Percentiles rank a stretch among this genome's conserved stretches.
phyloP scores from a whole-genome alignment of 2,329 filamentous ascomycete genomes.

The Botrytis aclada region DNA sequence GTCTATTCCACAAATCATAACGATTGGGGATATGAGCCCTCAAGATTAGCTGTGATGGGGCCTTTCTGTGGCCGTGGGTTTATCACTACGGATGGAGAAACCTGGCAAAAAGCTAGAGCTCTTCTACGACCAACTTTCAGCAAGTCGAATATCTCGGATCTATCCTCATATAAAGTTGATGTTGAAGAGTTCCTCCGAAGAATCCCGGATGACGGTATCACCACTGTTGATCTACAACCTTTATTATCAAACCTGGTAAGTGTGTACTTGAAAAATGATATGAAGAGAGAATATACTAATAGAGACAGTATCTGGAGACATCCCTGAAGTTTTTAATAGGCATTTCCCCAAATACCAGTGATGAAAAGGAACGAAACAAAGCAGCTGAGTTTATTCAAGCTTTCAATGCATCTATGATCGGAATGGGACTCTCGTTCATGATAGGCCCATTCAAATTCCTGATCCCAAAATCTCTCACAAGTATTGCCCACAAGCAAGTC shows the following conservation, averaged over 20 bases:
- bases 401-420: not conserved
- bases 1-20: constrained; percentile 51
- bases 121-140: constrained; percentile 52
- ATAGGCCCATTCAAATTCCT: not conserved
- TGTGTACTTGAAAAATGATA: too few relatives aligned
- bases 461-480: not conserved
- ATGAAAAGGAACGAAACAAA: not conserved
- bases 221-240: not conserved
- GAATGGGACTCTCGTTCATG: not conserved
- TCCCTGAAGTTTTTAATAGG: not conserved
- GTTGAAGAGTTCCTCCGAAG: not conserved
- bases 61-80: constrained; percentile 21
- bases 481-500: not conserved
- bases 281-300: not conserved
- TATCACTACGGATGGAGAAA: constrained; percentile 20
- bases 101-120: constrained; percentile 29
- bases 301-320: not conserved
- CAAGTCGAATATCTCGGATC: constrained; percentile 55
- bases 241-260: not conserved
- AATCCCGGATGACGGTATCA: not conserved
- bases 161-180: constrained; percentile 37
- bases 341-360: not conserved
- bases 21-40: constrained; percentile 45
- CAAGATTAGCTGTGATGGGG: not conserved
- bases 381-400: not conserved